phyloP scores from a whole-genome alignment of 352 stramenopile species.

The Phytophthora sp. region DNA sequence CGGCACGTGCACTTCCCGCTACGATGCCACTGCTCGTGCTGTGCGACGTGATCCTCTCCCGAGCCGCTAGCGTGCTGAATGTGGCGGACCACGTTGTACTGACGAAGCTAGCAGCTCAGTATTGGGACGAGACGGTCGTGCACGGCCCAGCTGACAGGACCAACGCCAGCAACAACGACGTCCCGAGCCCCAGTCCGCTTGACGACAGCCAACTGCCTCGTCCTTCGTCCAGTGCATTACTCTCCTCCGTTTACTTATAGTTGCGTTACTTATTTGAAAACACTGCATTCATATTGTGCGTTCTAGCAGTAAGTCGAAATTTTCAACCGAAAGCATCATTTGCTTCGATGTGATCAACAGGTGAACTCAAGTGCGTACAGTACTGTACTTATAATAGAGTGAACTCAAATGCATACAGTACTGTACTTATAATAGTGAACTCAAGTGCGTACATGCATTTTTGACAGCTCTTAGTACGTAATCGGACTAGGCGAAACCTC shows the following conservation, averaged over 20 bases:
- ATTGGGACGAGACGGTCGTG: slow-evolving; percentile 53
- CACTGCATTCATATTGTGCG: no score
- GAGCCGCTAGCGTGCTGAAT: slow-evolving; percentile 38
- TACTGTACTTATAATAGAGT: no score
- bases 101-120: slow-evolving; percentile 48
- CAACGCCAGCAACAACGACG: slow-evolving; percentile 3
- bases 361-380: no score
- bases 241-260: slow-evolving; percentile 33
- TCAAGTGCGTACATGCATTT: no score
- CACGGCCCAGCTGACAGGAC: background rate
- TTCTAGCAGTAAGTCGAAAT: no score
- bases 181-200: slow-evolving; percentile 14
- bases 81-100: slow-evolving; percentile 51
- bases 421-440: no score
- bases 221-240: slow-evolving; percentile 22
- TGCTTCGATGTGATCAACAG: no score
- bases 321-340: no score
- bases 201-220: slow-evolving; percentile 23
- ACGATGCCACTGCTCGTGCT: slow-evolving; percentile 51
- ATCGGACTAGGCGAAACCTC: no score
- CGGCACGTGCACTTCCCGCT: slow-evolving; percentile 7
- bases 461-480: no score
- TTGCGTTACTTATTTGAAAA: background rate
- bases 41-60: slow-evolving; percentile 49
- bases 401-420: no score